A percentile compares a stretch with the other conserved stretches of the same genome.
Conservation (phyloP, 768 basidiomycete species). For the Mycena polygramma region DNA sequence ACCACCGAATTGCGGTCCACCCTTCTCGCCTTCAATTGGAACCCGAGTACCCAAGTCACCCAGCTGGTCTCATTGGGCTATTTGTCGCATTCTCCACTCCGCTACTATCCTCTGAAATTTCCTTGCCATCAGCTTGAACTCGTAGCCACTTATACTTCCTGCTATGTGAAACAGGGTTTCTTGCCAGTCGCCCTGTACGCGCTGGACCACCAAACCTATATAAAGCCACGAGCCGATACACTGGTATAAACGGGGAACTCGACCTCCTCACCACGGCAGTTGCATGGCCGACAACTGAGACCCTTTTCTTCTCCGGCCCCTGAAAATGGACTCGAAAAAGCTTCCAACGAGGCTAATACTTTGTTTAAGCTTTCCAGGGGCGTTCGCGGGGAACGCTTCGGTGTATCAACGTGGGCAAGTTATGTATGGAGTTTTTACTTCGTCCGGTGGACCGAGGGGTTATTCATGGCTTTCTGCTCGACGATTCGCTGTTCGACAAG, state of each 20-base stretch:
- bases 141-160: too few relatives aligned
- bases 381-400: neutral
- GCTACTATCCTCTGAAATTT: too few relatives aligned
- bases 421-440: neutral
- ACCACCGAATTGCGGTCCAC: too few relatives aligned
- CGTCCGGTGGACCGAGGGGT: neutral
- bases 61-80: too few relatives aligned
- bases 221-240: too few relatives aligned
- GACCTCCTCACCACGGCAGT: neutral
- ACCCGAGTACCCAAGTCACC: too few relatives aligned
- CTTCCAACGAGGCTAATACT: slow-evolving; percentile 12
- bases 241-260: neutral
- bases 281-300: neutral
- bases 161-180: too few relatives aligned
- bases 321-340: neutral
- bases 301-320: neutral
- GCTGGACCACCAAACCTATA: too few relatives aligned
- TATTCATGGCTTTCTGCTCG: neutral
- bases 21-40: too few relatives aligned
- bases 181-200: too few relatives aligned
- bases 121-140: too few relatives aligned
- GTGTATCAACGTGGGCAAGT: neutral
- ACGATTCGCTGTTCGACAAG: neutral
- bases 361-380: slow-evolving; percentile 20
- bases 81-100: too few relatives aligned